These are phyloP conservation scores for Claviceps sp. DNA, from an alignment of 2,329 filamentous ascomycete genomes.

Conservation along the genomic window DNA sequence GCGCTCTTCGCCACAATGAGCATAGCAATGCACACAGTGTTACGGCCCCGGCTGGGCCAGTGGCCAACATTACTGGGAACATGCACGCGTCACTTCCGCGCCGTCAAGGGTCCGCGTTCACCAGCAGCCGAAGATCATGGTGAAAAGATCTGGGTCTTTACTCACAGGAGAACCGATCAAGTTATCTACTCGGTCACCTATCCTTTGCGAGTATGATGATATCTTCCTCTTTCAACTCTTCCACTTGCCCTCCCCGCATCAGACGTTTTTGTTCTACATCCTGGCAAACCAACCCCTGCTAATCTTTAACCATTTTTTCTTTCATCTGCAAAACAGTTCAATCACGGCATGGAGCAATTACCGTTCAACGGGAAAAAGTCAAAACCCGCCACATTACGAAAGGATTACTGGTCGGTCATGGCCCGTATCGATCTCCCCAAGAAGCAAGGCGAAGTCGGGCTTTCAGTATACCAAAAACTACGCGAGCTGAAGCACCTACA, in stretches of 20 bases:
- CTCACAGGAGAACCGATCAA: slow-evolving; percentile 35
- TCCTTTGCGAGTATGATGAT: neutral
- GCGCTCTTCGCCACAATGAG: slow-evolving; percentile 22
- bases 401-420: slow-evolving; percentile 53
- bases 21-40: slow-evolving; percentile 19
- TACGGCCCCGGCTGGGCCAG: slow-evolving; percentile 23
- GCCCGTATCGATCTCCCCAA: slow-evolving; percentile 44
- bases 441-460: slow-evolving; percentile 39
- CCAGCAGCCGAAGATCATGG: slow-evolving; percentile 29
- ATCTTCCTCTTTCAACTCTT: neutral
- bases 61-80: slow-evolving; percentile 28
- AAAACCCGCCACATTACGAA: slow-evolving; percentile 47
- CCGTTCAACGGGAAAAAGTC: slow-evolving; percentile 57
- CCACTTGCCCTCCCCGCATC: neutral
- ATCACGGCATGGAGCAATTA: slow-evolving; percentile 40
- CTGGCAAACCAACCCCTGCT: neutral
- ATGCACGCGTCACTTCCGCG: slow-evolving; percentile 25
- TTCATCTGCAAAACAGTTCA: slow-evolving; percentile 13
- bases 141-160: slow-evolving; percentile 44
- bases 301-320: neutral
- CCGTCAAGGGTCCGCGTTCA: neutral
- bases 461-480: slow-evolving; percentile 47
- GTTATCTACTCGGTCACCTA: slow-evolving; percentile 34
- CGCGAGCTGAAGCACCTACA: slow-evolving; percentile 51
- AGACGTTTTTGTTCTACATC: too few relatives aligned